Conservation (phyloP, 2,329 filamentous ascomycete species). For the Talaromyces rugulosus region DNA sequence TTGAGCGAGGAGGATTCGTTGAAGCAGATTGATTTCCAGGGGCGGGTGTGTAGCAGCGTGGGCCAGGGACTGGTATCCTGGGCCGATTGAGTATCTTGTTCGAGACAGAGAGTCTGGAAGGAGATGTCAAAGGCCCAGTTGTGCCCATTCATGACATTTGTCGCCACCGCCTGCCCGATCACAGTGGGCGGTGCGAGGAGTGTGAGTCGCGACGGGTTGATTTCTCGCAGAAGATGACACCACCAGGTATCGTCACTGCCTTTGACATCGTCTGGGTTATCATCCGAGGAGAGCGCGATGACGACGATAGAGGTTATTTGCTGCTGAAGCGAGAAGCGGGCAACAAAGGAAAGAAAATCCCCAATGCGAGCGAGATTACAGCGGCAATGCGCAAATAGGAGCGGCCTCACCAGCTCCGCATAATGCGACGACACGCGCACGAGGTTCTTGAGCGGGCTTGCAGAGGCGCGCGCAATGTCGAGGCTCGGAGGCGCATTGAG, state of each 20-base stretch:
- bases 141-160: slow-evolving; percentile 54
- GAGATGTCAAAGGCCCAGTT: slow-evolving; percentile 61
- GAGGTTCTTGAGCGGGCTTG: slow-evolving; percentile 50
- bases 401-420: slow-evolving; percentile 48
- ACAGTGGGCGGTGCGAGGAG: slow-evolving; percentile 60
- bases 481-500: slow-evolving; percentile 49
- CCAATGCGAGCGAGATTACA: slow-evolving; percentile 33
- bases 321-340: slow-evolving; percentile 24
- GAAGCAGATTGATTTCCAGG: slow-evolving; percentile 62
- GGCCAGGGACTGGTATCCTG: slow-evolving; percentile 16
- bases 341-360: slow-evolving; percentile 38
- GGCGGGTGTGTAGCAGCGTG: slow-evolving; percentile 54
- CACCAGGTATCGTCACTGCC: slow-evolving; percentile 40
- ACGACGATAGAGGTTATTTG: slow-evolving; percentile 48
- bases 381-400: slow-evolving; percentile 55
- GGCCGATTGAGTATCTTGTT: slow-evolving; percentile 16
- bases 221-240: slow-evolving; percentile 50
- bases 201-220: slow-evolving; percentile 53
- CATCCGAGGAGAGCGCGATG: slow-evolving; percentile 30
- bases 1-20: slow-evolving; percentile 74
- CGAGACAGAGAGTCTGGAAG: slow-evolving; percentile 56
- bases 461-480: slow-evolving; percentile 36
- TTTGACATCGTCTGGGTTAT: slow-evolving; percentile 24
- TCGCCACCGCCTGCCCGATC: slow-evolving; percentile 58
- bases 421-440: slow-evolving; percentile 54